Evolutionary conservation across 345 rosid genomes (phyloP), one percentile per base, ranked within the genome.

Genomic region (Limnanthes douglasii): DNA sequence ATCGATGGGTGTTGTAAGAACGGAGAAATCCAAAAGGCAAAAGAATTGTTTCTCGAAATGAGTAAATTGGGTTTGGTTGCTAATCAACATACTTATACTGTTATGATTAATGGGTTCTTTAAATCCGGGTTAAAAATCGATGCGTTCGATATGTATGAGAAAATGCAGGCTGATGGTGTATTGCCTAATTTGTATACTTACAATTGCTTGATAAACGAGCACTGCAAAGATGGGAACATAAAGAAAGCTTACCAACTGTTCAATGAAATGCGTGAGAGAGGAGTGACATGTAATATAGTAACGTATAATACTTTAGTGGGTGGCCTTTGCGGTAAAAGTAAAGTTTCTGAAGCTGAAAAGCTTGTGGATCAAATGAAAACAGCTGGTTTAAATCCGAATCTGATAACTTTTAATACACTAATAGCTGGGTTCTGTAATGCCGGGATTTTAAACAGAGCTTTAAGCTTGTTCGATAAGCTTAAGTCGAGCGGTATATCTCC

Each of bases 1-100:
- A 81, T 86, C 48, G 81, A 86, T 57, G 94, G 94, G 29, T 70
- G 69, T 35, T 81, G 86, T 38, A 81, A 78, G 61, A 66, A 51
- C 33, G 79, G 84, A 2, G 71, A 78, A 27, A 27, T 70, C 32
- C 50, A 60, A 22, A 61, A 57, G 57, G 94, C 73, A 0, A 67
- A 62, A 39, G 46, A 2, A 49, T 57, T 86, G 59, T 81, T 75
- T 43, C 27, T 5, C 3, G 43, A 66, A 14, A 75, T 75, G 76
- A 68, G 13, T 34, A 59, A 48, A 42, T 2, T 64, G 15, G 85
- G 92, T 38, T 60, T 75, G 62, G 74, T 57, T 11, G 71, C 85
- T 36, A 78, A 78, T 42, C 72, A 73, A 40, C 64, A 72, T 42
- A 75, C 82, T 31, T 86, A 70, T 37, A 70, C 86, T 0, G 94